A percentile compares a stretch with the other conserved stretches of the same genome.
These are phyloP conservation scores for Camelina hispida DNA, from an alignment of 345 rosid species.

Conservation along the genomic window DNA sequence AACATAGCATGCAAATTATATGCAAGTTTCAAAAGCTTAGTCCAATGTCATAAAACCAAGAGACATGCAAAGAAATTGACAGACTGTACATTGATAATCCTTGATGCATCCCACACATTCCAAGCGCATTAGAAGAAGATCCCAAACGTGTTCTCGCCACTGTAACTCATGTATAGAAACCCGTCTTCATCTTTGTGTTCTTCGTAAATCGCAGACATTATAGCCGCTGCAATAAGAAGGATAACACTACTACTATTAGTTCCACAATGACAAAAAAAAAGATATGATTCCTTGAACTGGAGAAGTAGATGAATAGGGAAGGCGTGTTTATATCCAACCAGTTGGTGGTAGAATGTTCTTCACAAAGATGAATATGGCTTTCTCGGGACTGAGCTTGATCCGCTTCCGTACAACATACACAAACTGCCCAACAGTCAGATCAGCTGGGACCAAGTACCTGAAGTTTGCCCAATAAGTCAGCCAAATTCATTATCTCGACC, in stretches of 20 bases:
- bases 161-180: constrained; percentile 66
- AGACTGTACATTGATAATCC: constrained; percentile 26
- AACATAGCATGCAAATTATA: constrained; percentile 13
- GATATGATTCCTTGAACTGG: background rate
- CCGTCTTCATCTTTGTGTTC: constrained; percentile 59
- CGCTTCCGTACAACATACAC: constrained; percentile 66
- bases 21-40: constrained; percentile 21
- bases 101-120: constrained; percentile 13
- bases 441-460: constrained; percentile 67
- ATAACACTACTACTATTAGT: constrained; percentile 8
- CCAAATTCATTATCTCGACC: background rate
- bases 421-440: constrained; percentile 68
- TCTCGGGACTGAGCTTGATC: constrained; percentile 66
- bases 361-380: constrained; percentile 64
- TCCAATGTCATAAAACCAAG: constrained; percentile 12
- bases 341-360: constrained; percentile 61
- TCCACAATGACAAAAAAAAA: background rate
- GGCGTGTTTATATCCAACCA: constrained; percentile 33
- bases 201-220: constrained; percentile 57
- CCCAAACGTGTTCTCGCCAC: constrained; percentile 68
- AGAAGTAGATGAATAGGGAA: background rate
- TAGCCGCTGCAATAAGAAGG: constrained; percentile 48
- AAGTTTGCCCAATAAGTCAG: background rate
- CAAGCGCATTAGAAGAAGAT: constrained; percentile 35
- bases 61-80: constrained; percentile 9